A percentile compares a stretch with the other conserved stretches of the same genome.
Evolutionary conservation across 2,329 filamentous ascomycete genomes (phyloP).

Genomic region (Fusarium papillatum): DNA sequence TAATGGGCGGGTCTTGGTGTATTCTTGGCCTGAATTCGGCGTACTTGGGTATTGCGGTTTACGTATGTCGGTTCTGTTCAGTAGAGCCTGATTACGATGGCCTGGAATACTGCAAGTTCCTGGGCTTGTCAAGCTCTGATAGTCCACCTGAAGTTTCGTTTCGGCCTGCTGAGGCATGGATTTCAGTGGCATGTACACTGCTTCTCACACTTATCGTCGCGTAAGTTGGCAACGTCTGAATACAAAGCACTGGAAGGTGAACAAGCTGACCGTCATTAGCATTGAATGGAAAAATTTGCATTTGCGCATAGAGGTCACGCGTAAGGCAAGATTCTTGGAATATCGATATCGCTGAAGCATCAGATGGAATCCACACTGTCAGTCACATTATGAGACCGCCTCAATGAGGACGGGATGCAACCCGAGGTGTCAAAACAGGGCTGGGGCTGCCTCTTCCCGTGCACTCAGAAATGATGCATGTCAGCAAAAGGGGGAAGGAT

Average conservation of each 20-base stretch:
- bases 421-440: not conserved
- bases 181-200: not conserved
- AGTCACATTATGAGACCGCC: not conserved
- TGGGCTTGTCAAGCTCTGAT: not conserved
- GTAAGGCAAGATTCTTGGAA: not conserved
- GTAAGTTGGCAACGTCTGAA: not conserved
- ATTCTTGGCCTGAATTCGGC: not conserved
- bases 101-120: not conserved
- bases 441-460: not conserved
- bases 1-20: constrained; percentile 5
- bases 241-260: too few relatives aligned
- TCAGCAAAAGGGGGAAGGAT: not conserved
- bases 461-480: not conserved
- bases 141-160: not conserved
- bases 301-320: not conserved
- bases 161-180: not conserved
- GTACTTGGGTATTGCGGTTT: not conserved
- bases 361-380: not conserved
- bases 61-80: not conserved
- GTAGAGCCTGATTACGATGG: not conserved
- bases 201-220: not conserved
- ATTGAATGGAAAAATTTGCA: not conserved
- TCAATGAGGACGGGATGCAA: not conserved
- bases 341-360: not conserved
- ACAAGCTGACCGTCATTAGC: not conserved